phyloP scores from a whole-genome alignment of 2,329 filamentous ascomycete genomes.

The Colletotrichum coccodes region DNA sequence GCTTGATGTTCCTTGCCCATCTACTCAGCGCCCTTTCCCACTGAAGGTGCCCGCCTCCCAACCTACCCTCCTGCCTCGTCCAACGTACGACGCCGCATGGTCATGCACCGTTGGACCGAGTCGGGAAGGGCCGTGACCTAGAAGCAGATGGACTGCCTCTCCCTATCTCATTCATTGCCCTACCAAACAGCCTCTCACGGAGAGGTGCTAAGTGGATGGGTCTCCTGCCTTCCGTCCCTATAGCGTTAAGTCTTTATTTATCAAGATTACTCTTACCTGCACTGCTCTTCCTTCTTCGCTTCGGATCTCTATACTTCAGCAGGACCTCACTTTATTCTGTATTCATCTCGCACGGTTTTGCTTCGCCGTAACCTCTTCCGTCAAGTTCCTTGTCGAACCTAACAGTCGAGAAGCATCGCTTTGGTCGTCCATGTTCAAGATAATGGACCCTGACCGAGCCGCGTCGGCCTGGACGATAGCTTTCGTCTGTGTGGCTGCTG shows the following conservation, averaged over 20 bases:
- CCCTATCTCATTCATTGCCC: not conserved
- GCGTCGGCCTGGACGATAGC: constrained; percentile 14
- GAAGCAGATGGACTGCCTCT: not conserved
- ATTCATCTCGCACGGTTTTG: not conserved
- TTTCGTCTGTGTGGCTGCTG: constrained; percentile 10
- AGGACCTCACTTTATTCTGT: not conserved
- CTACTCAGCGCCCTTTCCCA: not conserved
- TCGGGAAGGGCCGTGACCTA: constrained; percentile 22
- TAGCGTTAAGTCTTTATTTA: constrained; percentile 1
- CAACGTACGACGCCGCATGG: constrained; percentile 3
- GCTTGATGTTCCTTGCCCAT: not conserved
- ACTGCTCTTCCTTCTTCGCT: not conserved
- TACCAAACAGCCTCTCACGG: not conserved
- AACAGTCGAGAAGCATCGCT: not conserved
- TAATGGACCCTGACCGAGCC: not conserved
- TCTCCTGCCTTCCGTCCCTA: constrained; percentile 4
- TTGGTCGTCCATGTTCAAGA: not conserved
- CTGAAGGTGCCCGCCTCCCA: not conserved
- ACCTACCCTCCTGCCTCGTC: not conserved
- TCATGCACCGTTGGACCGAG: constrained; percentile 21
- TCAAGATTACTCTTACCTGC: not conserved
- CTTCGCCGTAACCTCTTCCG: not conserved
- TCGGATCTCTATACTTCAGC: not conserved
- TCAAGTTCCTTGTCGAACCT: not conserved
- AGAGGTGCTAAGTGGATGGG: not conserved